phyloP scores from a whole-genome alignment of 352 stramenopile genomes.

The Globisporangium middletonii region DNA sequence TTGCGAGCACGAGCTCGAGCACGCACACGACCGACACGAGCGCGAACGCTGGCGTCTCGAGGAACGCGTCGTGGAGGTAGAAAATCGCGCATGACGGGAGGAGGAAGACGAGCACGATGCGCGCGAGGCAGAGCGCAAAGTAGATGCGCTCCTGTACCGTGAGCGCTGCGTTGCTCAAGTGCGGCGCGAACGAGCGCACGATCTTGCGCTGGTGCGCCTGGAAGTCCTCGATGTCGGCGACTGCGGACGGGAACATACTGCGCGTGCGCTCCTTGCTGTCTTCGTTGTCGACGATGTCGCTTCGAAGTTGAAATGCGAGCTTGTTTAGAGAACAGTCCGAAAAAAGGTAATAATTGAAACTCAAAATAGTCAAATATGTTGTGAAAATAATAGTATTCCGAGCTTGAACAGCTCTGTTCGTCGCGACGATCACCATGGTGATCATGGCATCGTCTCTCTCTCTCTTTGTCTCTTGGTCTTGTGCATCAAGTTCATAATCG shows the following conservation, averaged over 20 bases:
- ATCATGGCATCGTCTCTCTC: no score
- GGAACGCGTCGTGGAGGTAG: conserved; percentile 43
- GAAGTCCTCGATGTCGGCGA: conserved; percentile 24
- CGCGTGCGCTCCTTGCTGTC: not conserved
- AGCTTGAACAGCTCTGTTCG: no score
- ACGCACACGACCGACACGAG: conserved; percentile 45
- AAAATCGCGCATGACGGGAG: conserved; percentile 42
- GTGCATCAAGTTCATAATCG: no score
- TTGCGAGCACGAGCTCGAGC: conserved; percentile 36
- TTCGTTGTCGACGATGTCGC: not conserved
- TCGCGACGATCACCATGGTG: no score
- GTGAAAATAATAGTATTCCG: no score
- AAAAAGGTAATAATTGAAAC: no score
- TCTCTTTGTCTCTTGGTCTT: no score
- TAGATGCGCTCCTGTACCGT: conserved; percentile 46
- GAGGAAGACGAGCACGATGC: conserved; percentile 47
- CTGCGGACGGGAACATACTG: conserved; percentile 26
- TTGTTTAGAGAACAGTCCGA: not conserved
- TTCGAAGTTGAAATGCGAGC: not conserved
- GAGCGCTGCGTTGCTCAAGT: conserved; percentile 49
- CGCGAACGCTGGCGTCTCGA: conserved; percentile 57
- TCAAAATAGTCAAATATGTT: no score
- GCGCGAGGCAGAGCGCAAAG: conserved; percentile 43
- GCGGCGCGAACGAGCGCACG: conserved; percentile 64
- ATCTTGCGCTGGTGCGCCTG: conserved; percentile 66